phyloP scores from a whole-genome alignment of 1,284 basidiomycete species.

The Leccinum subrobustum region DNA sequence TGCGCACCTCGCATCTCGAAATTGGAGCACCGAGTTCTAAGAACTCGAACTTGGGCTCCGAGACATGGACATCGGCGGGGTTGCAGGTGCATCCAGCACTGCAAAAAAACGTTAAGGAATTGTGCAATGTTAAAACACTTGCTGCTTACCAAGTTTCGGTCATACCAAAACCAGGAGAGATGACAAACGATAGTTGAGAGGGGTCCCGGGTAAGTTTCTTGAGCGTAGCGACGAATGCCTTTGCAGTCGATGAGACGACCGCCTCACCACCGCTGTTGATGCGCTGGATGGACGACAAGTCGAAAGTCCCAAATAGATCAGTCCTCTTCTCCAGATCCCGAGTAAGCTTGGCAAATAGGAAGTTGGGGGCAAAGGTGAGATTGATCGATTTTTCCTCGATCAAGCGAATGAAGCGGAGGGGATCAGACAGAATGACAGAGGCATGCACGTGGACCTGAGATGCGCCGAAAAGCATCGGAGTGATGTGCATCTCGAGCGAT shows the following conservation, averaged over 20 bases:
- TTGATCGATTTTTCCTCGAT: constrained; percentile 27
- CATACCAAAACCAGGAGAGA: constrained; percentile 43
- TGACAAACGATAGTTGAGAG: constrained; percentile 22
- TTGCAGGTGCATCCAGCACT: constrained; percentile 37
- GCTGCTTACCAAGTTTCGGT: constrained; percentile 36
- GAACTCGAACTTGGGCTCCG: constrained; percentile 21
- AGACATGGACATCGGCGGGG: constrained; percentile 7
- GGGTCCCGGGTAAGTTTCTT: constrained; percentile 23
- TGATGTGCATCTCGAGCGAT: constrained; percentile 33
- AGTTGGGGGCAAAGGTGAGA: constrained; percentile 43
- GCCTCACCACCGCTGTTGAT: constrained; percentile 39
- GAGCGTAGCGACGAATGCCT: constrained; percentile 34
- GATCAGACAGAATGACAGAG: constrained; percentile 26
- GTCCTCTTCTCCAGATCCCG: constrained; percentile 28
- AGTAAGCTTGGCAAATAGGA: constrained; percentile 39
- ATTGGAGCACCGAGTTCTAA: constrained; percentile 27
- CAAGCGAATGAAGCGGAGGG: constrained; percentile 22
- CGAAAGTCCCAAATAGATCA: constrained; percentile 24
- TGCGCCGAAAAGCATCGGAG: constrained; percentile 26
- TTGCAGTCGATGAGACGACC: constrained; percentile 38
- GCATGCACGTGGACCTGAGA: constrained; percentile 32
- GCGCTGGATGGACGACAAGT: constrained; percentile 34
- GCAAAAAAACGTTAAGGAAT: background rate
- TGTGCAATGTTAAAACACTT: background rate
- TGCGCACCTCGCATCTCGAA: constrained; percentile 23